phyloP scores from a whole-genome alignment of 371 early-diverging fungal species.

The Dinochytrium kinnereticum region DNA sequence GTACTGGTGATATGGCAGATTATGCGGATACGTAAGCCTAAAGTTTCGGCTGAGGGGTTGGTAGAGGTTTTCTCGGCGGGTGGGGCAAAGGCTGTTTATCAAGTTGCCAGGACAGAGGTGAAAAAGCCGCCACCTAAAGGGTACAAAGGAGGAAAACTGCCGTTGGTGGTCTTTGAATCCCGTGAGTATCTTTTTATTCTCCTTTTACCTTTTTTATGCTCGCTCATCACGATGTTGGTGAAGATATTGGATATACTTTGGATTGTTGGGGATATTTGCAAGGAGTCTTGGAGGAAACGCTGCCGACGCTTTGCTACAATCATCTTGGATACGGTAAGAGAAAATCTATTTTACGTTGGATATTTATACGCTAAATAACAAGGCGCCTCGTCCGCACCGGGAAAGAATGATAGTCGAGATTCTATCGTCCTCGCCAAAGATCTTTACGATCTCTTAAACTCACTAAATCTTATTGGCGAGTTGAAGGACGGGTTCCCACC shows the following conservation, averaged over 20 bases:
- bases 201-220: background rate
- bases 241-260: background rate
- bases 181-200: background rate
- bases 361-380: background rate
- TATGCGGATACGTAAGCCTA: background rate
- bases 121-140: background rate
- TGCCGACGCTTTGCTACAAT: background rate
- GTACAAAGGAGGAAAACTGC: background rate
- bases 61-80: background rate
- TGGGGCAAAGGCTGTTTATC: background rate
- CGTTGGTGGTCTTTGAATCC: slow-evolving; percentile 10
- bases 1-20: background rate
- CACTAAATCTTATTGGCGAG: background rate
- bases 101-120: background rate
- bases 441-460: background rate
- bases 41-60: background rate
- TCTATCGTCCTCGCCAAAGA: background rate
- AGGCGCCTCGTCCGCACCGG: slow-evolving; percentile 1
- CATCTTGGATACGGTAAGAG: slow-evolving; percentile 12
- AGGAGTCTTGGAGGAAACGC: background rate
- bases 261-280: slow-evolving; percentile 8
- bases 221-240: background rate
- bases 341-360: background rate
- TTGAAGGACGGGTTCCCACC: background rate
- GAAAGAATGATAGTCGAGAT: background rate